Evolutionary conservation across 257 asterid genomes (phyloP), one percentile per base, ranked within the genome.

Genomic region (Knoxia roxburghii): DNA sequence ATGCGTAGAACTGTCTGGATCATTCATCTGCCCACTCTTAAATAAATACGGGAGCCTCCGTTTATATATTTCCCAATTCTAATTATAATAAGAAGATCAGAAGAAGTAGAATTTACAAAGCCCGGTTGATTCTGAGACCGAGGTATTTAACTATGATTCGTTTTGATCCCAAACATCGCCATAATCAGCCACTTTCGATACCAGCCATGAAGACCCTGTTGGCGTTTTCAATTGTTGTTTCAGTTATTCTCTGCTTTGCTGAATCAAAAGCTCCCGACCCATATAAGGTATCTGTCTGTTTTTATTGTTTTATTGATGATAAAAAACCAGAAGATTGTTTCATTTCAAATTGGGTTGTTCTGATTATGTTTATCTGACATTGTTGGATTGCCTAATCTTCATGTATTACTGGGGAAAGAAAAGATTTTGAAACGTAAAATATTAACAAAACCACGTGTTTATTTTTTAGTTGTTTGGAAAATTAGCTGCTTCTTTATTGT

Each of bases 241-340:
- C 72, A 20, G 18, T 76, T 63, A 67, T 80, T 52, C 15, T 85
- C 2, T 54, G 75, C 40, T 32, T 65, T 27, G 82, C 67, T 5
- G 86, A 87, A 73, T 87, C 90, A 41, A 89, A 85, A 72, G 77
- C 79, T 29, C 39, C 62, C 72, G 96, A 89, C 74, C 96, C 83
- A 14, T 89, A 91, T 75, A 89, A 87, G 94, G 98, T 85, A 79
- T 37, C n/a, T 33, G 8, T 11, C 26, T 15, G 5, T 7, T 1
- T 1, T 5, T 52, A 7, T 62, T 26, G 48, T 30, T 50, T 6
- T 46, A 4, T 50, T 50, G 56, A 50, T 50, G 41, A 37, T 37
- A 9, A 4, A 37, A 37, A 37, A 37, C 41, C 41, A 37, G 41
- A 9, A 48, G 24, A 7, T 21, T 54, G 3, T 0, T 56, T 2